Base-by-base conservation (phyloP, 1,284 basidiomycete species). In the Anthracocystis setariae region DNA sequence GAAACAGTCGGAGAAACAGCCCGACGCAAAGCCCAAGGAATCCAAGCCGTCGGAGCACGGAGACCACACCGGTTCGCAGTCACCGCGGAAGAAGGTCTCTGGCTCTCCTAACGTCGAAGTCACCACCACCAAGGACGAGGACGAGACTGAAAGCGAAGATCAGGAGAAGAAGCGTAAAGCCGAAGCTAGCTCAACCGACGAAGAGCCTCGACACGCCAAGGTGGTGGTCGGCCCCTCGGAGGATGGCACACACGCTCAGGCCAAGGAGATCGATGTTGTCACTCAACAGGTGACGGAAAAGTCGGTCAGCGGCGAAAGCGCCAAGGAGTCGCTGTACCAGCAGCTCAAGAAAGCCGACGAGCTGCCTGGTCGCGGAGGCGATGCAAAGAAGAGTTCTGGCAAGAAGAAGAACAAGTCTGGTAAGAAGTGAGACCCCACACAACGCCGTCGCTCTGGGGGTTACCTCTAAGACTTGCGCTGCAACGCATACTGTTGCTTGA, bases 341-440 rank as follows among this genome's bases (percentile, higher is more conserved):
- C 50, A 63, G 48, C 51, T 74, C 23, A 70, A 70, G 52, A 67
- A 68, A 45, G 72, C 72, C n/a, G 56, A 62, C 25, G 46, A 67
- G 54, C 32, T 70, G 35, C 62, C 62, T 33, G 46, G 25, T 33
- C 32, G 44, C 21, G 42, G 35, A 15, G 20, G 43, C 35, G 52
- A 23, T 0, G 29, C 29, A 5, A 60, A 65, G 50, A 57, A 62
- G 53, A 8, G 43, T 33, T 25, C 38, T n/a, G 46, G 54, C 15
- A 71, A 65, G 44, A 71, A 62, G 46, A 64, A 64, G 54, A 33
- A 27, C 18, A 59, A 57, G 38, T 50, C 46, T 21, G 27, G 52
- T 23, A 50, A 44, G 50, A 69, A 64, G 54, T 64, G 23, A 45
- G 18, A n/a, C n/a, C n/a, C n/a, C n/a, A n/a, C n/a, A n/a, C n/a